Conservation (phyloP, 2,329 filamentous ascomycete species). For the Calonectria fujianensis region DNA sequence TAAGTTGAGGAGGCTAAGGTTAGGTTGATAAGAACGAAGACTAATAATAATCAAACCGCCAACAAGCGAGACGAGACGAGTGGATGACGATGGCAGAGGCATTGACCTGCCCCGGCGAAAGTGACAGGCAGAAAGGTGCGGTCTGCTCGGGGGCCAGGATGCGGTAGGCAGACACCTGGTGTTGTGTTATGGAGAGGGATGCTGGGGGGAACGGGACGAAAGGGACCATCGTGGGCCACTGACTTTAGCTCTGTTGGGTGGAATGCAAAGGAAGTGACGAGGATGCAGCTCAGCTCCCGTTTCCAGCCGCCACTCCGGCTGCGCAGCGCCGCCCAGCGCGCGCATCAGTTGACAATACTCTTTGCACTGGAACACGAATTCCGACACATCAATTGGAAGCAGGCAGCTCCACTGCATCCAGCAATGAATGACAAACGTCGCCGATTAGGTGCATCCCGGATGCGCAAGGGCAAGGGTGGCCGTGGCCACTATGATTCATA, state of each 20-base stretch:
- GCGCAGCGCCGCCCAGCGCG: slow-evolving; percentile 29
- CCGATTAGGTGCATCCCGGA: slow-evolving; percentile 21
- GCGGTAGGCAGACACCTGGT: slow-evolving; percentile 11
- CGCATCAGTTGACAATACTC: slow-evolving; percentile 32
- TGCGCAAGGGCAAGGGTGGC: slow-evolving; percentile 13
- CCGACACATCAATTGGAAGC: slow-evolving; percentile 28
- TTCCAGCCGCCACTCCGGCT: slow-evolving; percentile 27
- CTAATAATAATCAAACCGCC: slow-evolving; percentile 37
- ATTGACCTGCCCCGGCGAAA: slow-evolving; percentile 18
- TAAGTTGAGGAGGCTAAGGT: slow-evolving; percentile 30
- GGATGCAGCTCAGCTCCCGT: slow-evolving; percentile 21
- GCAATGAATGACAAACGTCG: slow-evolving; percentile 15
- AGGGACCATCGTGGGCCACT: slow-evolving; percentile 14
- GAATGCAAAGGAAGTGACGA: slow-evolving; percentile 34
- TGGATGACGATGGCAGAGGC: slow-evolving; percentile 32
- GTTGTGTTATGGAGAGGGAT: not conserved
- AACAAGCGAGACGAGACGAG: slow-evolving; percentile 37
- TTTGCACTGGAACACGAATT: slow-evolving; percentile 12
- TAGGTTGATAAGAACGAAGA: slow-evolving; percentile 36
- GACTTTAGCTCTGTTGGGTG: slow-evolving; percentile 20
- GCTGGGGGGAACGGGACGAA: slow-evolving; percentile 4
- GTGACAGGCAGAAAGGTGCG: slow-evolving; percentile 15
- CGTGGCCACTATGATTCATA: slow-evolving; percentile 15
- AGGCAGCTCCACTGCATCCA: slow-evolving; percentile 27
- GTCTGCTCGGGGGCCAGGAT: slow-evolving; percentile 11